These are phyloP conservation scores for Gaertneriomyces sp. DNA, from an alignment of 192 early-diverging fungal species.

Conservation along the genomic window DNA sequence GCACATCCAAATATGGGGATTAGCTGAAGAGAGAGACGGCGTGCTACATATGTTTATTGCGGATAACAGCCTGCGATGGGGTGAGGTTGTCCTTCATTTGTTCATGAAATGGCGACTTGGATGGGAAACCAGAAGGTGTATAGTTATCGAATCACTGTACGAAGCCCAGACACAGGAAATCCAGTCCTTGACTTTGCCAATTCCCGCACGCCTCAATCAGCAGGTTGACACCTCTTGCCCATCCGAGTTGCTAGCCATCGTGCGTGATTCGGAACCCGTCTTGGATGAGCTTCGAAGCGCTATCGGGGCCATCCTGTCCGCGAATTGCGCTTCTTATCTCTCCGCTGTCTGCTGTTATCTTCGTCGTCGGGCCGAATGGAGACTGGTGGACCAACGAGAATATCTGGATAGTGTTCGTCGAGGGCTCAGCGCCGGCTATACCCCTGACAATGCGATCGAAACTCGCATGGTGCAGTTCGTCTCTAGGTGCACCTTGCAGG, in stretches of 20 bases:
- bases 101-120: slow-evolving; percentile 18
- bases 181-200: slow-evolving; percentile 9
- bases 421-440: slow-evolving; percentile 25
- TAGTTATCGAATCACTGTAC: slow-evolving; percentile 27
- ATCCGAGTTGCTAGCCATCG: slow-evolving; percentile 19
- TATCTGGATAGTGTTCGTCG: slow-evolving; percentile 17
- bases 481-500: slow-evolving; percentile 17
- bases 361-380: slow-evolving; percentile 13
- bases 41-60: slow-evolving; percentile 27
- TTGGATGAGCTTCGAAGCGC: no score
- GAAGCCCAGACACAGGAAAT: slow-evolving; percentile 10
- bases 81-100: slow-evolving; percentile 30
- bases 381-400: slow-evolving; percentile 17
- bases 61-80: slow-evolving; percentile 22
- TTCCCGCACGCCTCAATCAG: slow-evolving; percentile 23
- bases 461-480: slow-evolving; percentile 17
- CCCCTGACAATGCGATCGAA: slow-evolving; percentile 19
- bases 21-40: slow-evolving; percentile 15
- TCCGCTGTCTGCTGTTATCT: slow-evolving; percentile 12
- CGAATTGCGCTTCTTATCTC: slow-evolving; percentile 4
- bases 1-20: slow-evolving; percentile 23
- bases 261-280: slow-evolving; percentile 16
- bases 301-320: no score
- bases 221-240: slow-evolving; percentile 28
- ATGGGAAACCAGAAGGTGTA: slow-evolving; percentile 18